These are phyloP conservation scores for Rhizopus stolonifer DNA, from an alignment of 371 early-diverging fungal genomes.

Conservation along the genomic window DNA sequence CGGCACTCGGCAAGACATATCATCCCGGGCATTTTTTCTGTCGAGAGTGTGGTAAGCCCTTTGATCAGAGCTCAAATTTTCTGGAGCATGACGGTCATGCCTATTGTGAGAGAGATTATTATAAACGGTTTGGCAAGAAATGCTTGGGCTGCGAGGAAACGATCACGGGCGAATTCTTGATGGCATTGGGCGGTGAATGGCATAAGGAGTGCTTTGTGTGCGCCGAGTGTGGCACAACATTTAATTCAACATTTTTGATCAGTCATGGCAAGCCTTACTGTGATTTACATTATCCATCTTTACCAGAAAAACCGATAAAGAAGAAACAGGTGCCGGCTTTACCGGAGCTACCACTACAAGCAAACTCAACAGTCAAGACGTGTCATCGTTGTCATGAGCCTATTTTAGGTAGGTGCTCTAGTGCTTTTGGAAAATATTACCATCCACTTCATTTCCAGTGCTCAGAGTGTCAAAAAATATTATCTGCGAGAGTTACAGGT, in stretches of 20 bases:
- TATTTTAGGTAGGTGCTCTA: constrained; percentile 49
- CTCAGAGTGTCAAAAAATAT: constrained; percentile 40
- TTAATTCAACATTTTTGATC: constrained; percentile 51
- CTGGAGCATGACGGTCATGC: constrained; percentile 73
- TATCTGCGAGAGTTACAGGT: constrained; percentile 29
- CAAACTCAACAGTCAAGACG: constrained; percentile 7
- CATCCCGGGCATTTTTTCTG: constrained; percentile 81
- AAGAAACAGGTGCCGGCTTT: neutral
- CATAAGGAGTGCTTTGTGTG: constrained; percentile 77
- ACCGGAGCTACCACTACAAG: neutral
- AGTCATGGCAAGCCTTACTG: constrained; percentile 62
- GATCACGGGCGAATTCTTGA: constrained; percentile 58
- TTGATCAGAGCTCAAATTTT: constrained; percentile 55
- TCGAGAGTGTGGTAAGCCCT: constrained; percentile 69
- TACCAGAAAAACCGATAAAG: neutral
- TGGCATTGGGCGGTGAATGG: constrained; percentile 65
- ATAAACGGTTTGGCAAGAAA: constrained; percentile 58
- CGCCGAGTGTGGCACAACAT: constrained; percentile 55
- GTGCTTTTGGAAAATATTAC: constrained; percentile 50
- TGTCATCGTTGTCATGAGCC: constrained; percentile 39
- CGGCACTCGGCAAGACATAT: constrained; percentile 68
- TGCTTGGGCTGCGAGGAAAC: constrained; percentile 65
- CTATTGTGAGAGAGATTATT: constrained; percentile 75
- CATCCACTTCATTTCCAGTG: constrained; percentile 60
- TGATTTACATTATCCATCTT: constrained; percentile 54